A percentile compares a stretch with the other conserved stretches of the same genome.
These are phyloP conservation scores for Cryptosporidium meleagridis DNA, from an alignment of 169 alveolate genomes.

Conservation along the genomic window DNA sequence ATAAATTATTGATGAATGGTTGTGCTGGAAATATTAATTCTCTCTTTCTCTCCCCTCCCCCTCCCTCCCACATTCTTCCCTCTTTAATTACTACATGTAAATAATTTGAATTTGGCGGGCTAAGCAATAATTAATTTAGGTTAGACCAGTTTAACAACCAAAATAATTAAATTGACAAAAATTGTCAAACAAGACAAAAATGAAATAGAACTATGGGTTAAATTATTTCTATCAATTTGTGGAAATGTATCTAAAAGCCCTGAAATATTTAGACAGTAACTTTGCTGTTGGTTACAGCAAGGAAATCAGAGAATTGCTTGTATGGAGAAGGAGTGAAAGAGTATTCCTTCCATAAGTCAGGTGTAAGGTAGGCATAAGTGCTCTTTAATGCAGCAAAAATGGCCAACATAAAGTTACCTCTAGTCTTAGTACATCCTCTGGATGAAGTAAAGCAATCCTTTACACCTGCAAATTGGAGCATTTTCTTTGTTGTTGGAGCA, in stretches of 20 bases:
- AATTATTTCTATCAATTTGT: not conserved
- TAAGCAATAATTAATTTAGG: not conserved
- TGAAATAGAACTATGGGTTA: constrained; percentile 8
- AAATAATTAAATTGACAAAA: not conserved
- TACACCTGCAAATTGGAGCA: constrained; percentile 98
- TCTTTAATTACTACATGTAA: not conserved
- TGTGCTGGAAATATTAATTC: not conserved
- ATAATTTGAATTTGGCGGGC: not conserved
- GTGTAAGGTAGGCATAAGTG: constrained; percentile 98
- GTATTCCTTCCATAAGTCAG: constrained; percentile 97
- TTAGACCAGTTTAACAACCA: no score
- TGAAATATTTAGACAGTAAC: constrained; percentile 39
- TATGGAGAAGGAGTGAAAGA: constrained; percentile 90
- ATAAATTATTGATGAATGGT: no score
- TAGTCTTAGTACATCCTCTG: constrained; percentile 97
- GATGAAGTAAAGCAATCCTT: constrained; percentile 98
- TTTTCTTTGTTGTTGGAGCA: constrained; percentile 98
- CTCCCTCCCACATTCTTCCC: not conserved
- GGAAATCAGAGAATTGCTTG: constrained; percentile 95
- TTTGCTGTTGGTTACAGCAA: constrained; percentile 77
- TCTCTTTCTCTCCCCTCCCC: not conserved
- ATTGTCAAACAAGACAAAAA: not conserved
- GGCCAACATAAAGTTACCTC: constrained; percentile 97
- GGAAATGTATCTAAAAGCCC: not conserved
- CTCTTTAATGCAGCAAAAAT: constrained; percentile 95